These are phyloP conservation scores for Yamadazyma philogaea DNA, from an alignment of 805 yeast genomes.

Conservation along the genomic window DNA sequence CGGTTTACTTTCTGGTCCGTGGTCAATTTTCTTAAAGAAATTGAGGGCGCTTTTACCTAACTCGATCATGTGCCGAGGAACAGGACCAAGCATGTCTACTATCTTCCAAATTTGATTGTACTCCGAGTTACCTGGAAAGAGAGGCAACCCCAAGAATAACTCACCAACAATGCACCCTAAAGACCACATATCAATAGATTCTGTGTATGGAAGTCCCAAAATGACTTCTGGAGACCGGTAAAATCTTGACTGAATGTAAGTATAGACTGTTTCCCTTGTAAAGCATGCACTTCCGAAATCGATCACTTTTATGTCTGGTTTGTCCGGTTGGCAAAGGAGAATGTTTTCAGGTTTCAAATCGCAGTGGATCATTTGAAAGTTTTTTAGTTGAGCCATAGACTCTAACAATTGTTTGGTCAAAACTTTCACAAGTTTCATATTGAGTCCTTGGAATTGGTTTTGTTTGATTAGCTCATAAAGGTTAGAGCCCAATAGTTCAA, in stretches of 20 bases:
- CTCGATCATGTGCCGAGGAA: constrained; percentile 96
- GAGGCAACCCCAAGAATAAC: constrained; percentile 83
- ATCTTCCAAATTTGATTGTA: constrained; percentile 85
- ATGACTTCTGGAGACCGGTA: constrained; percentile 95
- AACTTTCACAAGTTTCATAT: constrained; percentile 71
- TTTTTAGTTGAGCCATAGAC: constrained; percentile 75
- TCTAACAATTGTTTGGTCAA: constrained; percentile 81
- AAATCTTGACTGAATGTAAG: constrained; percentile 89
- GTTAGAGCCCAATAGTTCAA: constrained; percentile 84
- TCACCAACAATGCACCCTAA: constrained; percentile 92
- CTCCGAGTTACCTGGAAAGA: constrained; percentile 93
- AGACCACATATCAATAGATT: constrained; percentile 97
- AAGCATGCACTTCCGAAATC: constrained; percentile 97
- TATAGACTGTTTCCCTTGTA: constrained; percentile 82
- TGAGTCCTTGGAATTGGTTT: constrained; percentile 88
- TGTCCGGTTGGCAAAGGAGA: constrained; percentile 70
- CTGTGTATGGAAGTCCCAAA: constrained; percentile 85
- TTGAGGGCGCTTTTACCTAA: constrained; percentile 82
- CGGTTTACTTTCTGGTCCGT: constrained; percentile 21
- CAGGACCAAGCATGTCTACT: constrained; percentile 75
- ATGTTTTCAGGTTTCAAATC: constrained; percentile 97
- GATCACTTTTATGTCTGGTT: constrained; percentile 84
- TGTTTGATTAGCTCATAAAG: constrained; percentile 88
- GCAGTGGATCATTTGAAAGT: constrained; percentile 85
- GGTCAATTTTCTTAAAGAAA: constrained; percentile 52